A percentile compares a stretch with the other conserved stretches of the same genome.
Conservation (phyloP, 2,329 filamentous ascomycete genomes). For the Tolypocladium inflatum region DNA sequence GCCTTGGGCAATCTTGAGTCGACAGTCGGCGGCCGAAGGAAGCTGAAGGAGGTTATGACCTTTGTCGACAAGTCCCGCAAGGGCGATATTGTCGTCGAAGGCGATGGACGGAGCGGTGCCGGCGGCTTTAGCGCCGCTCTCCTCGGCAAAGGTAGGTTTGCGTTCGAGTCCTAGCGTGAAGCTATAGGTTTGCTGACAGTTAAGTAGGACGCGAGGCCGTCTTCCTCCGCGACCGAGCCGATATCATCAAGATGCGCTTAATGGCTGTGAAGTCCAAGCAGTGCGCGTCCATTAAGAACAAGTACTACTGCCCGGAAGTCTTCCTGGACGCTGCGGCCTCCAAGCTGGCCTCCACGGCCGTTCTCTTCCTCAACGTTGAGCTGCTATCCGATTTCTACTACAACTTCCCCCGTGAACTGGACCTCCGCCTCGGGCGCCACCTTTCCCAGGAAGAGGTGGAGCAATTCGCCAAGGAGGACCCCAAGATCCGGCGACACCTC, state of each 20-base stretch:
- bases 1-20: constrained; percentile 70
- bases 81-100: constrained; percentile 77
- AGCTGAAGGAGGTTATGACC: constrained; percentile 77
- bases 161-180: neutral
- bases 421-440: constrained; percentile 73
- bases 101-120: constrained; percentile 72
- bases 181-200: constrained; percentile 14
- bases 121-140: constrained; percentile 89
- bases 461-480: constrained; percentile 84
- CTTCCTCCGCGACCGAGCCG: constrained; percentile 85
- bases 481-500: constrained; percentile 77
- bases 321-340: constrained; percentile 97
- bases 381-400: constrained; percentile 96
- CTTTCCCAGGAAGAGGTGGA: constrained; percentile 75
- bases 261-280: constrained; percentile 83
- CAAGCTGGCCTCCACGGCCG: constrained; percentile 88
- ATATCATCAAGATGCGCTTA: constrained; percentile 84
- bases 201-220: constrained; percentile 73
- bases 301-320: constrained; percentile 93
- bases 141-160: constrained; percentile 61
- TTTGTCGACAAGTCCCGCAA: constrained; percentile 88
- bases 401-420: constrained; percentile 89
- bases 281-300: constrained; percentile 74
- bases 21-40: constrained; percentile 69
- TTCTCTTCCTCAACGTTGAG: constrained; percentile 95